Conservation (phyloP, 768 basidiomycete species). For the Suillus alpinus region DNA sequence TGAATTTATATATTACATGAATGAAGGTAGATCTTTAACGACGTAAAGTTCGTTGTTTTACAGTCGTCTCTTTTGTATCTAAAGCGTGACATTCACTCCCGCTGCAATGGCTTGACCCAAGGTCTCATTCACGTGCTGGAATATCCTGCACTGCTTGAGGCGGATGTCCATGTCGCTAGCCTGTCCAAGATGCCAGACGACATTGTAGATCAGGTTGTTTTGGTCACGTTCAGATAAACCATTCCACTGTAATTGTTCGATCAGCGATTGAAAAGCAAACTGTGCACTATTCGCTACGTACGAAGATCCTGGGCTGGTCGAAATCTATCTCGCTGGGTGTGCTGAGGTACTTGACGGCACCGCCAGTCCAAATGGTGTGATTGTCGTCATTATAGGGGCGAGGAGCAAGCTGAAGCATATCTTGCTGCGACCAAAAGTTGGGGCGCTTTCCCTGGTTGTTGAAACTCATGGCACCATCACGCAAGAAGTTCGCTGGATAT, state of each 20-base stretch:
- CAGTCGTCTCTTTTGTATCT: not conserved
- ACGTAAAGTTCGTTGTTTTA: not conserved
- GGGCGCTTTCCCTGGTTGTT: slow-evolving; percentile 39
- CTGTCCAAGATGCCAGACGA: slow-evolving; percentile 37
- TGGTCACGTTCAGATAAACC: slow-evolving; percentile 33
- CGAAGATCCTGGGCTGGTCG: slow-evolving; percentile 36
- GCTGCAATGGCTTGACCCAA: slow-evolving; percentile 36
- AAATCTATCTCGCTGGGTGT: slow-evolving; percentile 37
- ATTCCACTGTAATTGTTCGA: slow-evolving; percentile 23
- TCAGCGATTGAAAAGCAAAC: not conserved
- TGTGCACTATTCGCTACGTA: not conserved
- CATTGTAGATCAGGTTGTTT: slow-evolving; percentile 35
- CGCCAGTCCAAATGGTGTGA: slow-evolving; percentile 40
- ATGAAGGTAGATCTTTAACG: not conserved
- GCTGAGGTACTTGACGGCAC: slow-evolving; percentile 36
- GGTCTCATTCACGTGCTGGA: slow-evolving; percentile 35
- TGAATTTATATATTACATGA: too few species aligned
- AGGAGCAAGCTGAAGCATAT: slow-evolving; percentile 29
- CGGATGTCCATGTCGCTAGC: slow-evolving; percentile 27
- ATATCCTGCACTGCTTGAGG: slow-evolving; percentile 32
- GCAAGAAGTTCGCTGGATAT: slow-evolving; percentile 34
- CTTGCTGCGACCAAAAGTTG: slow-evolving; percentile 36
- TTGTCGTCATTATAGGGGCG: slow-evolving; percentile 38
- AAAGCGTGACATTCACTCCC: slow-evolving; percentile 24
- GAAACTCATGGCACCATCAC: slow-evolving; percentile 37